phyloP scores from a whole-genome alignment of 495 filamentous ascomycete species.

The Aspergillus avenaceus region DNA sequence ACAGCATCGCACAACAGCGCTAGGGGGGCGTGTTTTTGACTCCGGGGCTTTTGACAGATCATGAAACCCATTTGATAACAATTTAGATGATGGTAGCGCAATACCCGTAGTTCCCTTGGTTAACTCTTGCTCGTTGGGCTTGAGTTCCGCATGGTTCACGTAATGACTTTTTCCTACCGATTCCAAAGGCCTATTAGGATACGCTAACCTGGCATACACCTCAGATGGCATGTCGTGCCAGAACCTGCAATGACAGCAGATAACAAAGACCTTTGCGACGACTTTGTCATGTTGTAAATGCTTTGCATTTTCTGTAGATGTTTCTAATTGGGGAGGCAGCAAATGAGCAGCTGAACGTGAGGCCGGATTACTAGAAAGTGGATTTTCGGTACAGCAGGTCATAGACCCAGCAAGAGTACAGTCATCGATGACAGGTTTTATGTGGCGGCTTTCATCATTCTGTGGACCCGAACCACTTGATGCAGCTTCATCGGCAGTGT shows the following conservation, averaged over 20 bases:
- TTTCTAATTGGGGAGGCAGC: background rate
- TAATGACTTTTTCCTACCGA: background rate
- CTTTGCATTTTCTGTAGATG: slow-evolving; percentile 16
- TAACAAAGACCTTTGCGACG: slow-evolving; percentile 71
- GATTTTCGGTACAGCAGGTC: background rate
- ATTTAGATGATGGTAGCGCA: background rate
- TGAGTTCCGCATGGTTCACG: background rate
- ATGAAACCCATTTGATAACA: background rate
- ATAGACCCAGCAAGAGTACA: background rate
- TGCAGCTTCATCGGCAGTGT: slow-evolving; percentile 35
- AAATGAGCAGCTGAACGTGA: background rate
- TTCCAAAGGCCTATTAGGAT: background rate
- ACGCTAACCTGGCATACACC: slow-evolving; percentile 55
- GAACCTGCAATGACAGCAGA: slow-evolving; percentile 77
- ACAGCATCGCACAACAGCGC: slow-evolving; percentile 59
- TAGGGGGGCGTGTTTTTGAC: slow-evolving; percentile 40
- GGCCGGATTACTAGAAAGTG: background rate
- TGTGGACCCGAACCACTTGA: slow-evolving; percentile 12
- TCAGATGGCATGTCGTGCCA: slow-evolving; percentile 78
- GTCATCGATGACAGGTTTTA: background rate
- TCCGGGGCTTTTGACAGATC: background rate
- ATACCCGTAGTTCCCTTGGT: background rate
- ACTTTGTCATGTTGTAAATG: slow-evolving; percentile 34
- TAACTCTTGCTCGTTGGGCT: background rate
- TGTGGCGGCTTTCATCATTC: background rate